Conservation (phyloP, 441 rosid species). For the Gossypium schwendimanii region DNA sequence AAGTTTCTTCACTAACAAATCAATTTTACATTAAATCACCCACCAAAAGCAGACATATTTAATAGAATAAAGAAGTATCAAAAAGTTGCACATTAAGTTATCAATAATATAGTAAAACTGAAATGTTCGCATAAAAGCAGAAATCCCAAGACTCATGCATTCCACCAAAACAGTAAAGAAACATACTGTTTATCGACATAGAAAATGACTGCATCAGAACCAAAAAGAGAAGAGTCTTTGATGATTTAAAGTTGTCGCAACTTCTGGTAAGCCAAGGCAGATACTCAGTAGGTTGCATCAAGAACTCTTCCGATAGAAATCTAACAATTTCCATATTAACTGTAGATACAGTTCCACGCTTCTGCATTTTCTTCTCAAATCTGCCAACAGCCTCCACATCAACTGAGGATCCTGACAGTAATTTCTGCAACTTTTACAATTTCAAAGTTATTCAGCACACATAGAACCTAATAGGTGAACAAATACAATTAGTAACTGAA, state of each 20-base stretch:
- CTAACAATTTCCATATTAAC: slow-evolving; percentile 58
- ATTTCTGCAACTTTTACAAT: slow-evolving; percentile 10
- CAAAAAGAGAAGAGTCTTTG: slow-evolving; percentile 69
- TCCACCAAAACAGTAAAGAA: not conserved
- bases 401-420: slow-evolving; percentile 8
- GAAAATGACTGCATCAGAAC: slow-evolving; percentile 61
- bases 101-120: not conserved
- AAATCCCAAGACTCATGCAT: not conserved
- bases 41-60: not conserved
- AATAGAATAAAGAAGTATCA: not conserved
- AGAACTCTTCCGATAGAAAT: slow-evolving; percentile 52
- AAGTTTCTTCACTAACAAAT: not conserved
- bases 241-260: slow-evolving; percentile 38
- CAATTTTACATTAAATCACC: not conserved
- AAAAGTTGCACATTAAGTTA: not conserved
- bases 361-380: slow-evolving; percentile 39
- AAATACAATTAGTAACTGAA: not conserved
- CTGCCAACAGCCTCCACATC: slow-evolving; percentile 4
- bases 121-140: not conserved
- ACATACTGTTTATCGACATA: slow-evolving; percentile 35
- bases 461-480: slow-evolving; percentile 1
- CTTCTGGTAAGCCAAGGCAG: slow-evolving; percentile 54
- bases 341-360: slow-evolving; percentile 38
- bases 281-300: slow-evolving; percentile 40
- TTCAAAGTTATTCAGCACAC: slow-evolving; percentile 16